These are phyloP conservation scores for Penicillium longicatenatum DNA, from an alignment of 495 filamentous ascomycete species.

Conservation along the genomic window DNA sequence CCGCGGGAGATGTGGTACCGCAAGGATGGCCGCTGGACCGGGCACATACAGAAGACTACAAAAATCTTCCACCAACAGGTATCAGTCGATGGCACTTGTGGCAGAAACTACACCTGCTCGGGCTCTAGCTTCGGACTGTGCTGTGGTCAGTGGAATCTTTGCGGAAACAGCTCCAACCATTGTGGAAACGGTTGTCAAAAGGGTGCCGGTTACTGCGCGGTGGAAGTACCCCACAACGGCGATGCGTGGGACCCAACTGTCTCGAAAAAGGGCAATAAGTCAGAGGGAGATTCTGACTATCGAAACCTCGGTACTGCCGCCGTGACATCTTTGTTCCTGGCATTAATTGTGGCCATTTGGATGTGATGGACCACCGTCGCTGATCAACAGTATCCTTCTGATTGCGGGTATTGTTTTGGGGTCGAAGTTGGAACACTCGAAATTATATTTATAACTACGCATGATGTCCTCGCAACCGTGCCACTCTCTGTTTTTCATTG, in stretches of 20 bases:
- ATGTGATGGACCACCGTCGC: constrained; percentile 16
- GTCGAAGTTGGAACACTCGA: not conserved
- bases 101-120: constrained; percentile 49
- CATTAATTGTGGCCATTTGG: constrained; percentile 27
- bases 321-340: constrained; percentile 28
- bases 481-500: constrained; percentile 11
- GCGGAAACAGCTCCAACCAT: constrained; percentile 51
- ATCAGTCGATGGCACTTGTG: constrained; percentile 56
- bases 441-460: constrained; percentile 18
- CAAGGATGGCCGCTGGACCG: constrained; percentile 29
- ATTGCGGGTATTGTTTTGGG: constrained; percentile 10
- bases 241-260: constrained; percentile 27
- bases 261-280: constrained; percentile 14
- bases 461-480: not conserved
- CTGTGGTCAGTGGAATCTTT: constrained; percentile 46
- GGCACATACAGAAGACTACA: constrained; percentile 32
- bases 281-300: constrained; percentile 21
- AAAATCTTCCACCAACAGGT: constrained; percentile 36
- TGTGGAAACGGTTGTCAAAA: constrained; percentile 54
- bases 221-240: constrained; percentile 25
- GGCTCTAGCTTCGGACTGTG: constrained; percentile 45
- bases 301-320: constrained; percentile 25
- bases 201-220: constrained; percentile 49
- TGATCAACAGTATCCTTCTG: not conserved
- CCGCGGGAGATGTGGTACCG: constrained; percentile 72